Base-by-base conservation (phyloP, 257 asterid genomes). In the Apocynum venetum region DNA sequence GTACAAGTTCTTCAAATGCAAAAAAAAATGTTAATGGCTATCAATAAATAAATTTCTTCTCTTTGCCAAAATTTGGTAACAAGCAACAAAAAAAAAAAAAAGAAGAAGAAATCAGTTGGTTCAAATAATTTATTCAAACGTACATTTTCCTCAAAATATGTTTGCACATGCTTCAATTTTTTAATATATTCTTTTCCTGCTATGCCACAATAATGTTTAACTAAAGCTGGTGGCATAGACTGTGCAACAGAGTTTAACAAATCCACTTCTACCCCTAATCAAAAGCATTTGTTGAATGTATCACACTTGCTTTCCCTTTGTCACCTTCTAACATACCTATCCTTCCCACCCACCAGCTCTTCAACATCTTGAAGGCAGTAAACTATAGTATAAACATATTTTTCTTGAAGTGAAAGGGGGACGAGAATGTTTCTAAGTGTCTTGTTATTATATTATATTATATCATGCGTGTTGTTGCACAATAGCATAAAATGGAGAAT, bases 1-100 rank as follows among this genome's bases (percentile, higher is more conserved):
- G 51, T 36, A 74, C 78, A 74, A 67, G 36, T 74, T 79, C 75
- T 52, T 75, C 71, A 79, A 75, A 69, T 53, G 68, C 68, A 79
- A 51, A 77, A 46, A 57, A 12, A 78, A 65, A 69, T 67, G 52
- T 1, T 25, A 20, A 44, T 10, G 6, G n/a, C 15, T 11, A 10
- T 8, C 8, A 5, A 49, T 7, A 60, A 35, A 63, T 11, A 75
- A 57, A 57, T n/a, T 13, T 74, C 43, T 44, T n/a, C 44, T 36
- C 57, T 49, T 4, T 3, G 7, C 12, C 60, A 77, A 25, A 41
- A 67, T 13, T n/a, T n/a, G 57, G 7, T 43, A 38, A 65, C 48
- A 48, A 17, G 53, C 15, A 31, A 74, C 20, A 38, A 5, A 73
- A 74, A 74, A 15, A 56, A 56, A 14, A 35, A 41, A 35, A 38